Evolutionary conservation across 2,329 filamentous ascomycete genomes (phyloP).

Genomic region (Aspergillus puulaauensis): DNA sequence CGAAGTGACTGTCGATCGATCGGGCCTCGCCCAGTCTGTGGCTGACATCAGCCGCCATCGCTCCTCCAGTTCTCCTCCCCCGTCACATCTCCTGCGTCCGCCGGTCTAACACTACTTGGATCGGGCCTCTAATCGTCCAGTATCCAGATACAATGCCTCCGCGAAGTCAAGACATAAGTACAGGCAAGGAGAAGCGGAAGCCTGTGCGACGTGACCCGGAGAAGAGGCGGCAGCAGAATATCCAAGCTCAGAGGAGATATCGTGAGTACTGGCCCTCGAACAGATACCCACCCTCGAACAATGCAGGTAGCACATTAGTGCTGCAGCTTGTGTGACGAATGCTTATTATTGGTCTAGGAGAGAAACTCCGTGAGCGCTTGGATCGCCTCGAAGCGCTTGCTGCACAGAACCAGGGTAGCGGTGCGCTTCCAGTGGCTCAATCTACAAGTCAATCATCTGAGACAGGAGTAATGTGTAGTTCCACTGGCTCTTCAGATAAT

Average conservation of each 20-base stretch:
- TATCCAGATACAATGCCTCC: neutral
- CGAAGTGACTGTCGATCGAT: no score
- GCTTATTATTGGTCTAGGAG: constrained; percentile 10
- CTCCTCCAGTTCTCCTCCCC: neutral
- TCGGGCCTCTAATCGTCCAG: neutral
- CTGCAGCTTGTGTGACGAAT: neutral
- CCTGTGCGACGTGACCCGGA: constrained; percentile 24
- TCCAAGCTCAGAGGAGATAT: constrained; percentile 22
- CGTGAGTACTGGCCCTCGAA: constrained; percentile 10
- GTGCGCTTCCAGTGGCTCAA: neutral
- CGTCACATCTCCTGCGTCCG: neutral
- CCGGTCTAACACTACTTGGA: neutral
- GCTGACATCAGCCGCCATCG: neutral
- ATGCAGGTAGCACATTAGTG: neutral
- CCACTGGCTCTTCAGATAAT: neutral
- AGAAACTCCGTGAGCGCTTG: constrained; percentile 18
- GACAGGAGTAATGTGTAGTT: neutral
- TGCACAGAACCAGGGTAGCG: neutral
- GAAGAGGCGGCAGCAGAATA: constrained; percentile 22
- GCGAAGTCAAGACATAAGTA: neutral
- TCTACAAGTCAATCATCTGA: neutral
- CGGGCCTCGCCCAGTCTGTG: neutral
- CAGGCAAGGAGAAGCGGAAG: constrained; percentile 17
- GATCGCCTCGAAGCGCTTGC: constrained; percentile 14
- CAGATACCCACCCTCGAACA: neutral